Percentiles rank a stretch among this genome's conserved stretches.
Conservation (phyloP, 1,284 basidiomycete genomes). For the Ustilago crameri region DNA sequence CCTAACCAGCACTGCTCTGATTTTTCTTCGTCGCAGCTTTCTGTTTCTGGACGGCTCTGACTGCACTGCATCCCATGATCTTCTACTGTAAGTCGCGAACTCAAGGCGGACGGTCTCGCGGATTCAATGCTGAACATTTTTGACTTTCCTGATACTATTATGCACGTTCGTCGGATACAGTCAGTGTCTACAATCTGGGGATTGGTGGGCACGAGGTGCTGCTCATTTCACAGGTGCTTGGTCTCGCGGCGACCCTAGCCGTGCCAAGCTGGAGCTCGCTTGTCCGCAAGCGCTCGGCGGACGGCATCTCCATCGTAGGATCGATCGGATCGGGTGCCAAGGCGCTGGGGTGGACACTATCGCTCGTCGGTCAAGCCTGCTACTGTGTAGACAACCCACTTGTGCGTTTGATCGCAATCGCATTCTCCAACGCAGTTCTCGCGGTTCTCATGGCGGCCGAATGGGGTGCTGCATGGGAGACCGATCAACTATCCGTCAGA, state of each 20-base stretch:
- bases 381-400: constrained; percentile 46
- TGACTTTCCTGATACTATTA: neutral
- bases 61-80: constrained; percentile 81
- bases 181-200: constrained; percentile 63
- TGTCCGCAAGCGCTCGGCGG: constrained; percentile 11
- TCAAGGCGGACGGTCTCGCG: neutral
- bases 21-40: constrained; percentile 73
- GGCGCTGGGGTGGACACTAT: constrained; percentile 40
- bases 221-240: constrained; percentile 56
- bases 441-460: constrained; percentile 52
- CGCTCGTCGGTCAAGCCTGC: constrained; percentile 43
- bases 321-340: constrained; percentile 26
- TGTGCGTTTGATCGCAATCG: constrained; percentile 42
- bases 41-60: constrained; percentile 87
- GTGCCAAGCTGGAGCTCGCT: constrained; percentile 33
- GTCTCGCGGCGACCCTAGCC: constrained; percentile 38
- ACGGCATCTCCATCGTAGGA: constrained; percentile 30
- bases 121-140: too few species aligned
- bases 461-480: constrained; percentile 61
- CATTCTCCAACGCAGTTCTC: constrained; percentile 39
- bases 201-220: constrained; percentile 61
- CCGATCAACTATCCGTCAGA: constrained; percentile 39
- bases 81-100: constrained; percentile 77
- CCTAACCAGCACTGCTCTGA: too few species aligned
- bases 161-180: constrained; percentile 9